These are phyloP conservation scores for Nasturtium officinale DNA, from an alignment of 345 rosid genomes.

Conservation along the genomic window DNA sequence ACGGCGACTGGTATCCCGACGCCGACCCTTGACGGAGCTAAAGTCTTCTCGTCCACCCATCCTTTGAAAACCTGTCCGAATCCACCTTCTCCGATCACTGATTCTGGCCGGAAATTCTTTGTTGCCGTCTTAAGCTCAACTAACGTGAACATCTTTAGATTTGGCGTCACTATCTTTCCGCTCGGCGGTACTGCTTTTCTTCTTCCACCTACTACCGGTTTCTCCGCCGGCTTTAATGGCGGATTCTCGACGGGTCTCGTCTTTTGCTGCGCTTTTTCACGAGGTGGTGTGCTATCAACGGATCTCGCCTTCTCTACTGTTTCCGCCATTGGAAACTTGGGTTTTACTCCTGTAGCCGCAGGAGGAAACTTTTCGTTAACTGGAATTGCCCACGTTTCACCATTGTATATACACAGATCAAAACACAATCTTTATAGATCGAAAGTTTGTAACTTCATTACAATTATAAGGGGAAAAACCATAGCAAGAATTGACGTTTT, in stretches of 20 bases:
- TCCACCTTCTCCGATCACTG: conserved; percentile 86
- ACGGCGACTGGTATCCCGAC: conserved; percentile 83
- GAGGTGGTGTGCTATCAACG: neutral
- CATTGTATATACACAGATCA: neutral
- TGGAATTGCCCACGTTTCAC: conserved; percentile 10
- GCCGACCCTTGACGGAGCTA: conserved; percentile 62
- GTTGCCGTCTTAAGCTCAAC: conserved; percentile 65
- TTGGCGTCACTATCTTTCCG: conserved; percentile 46
- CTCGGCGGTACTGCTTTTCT: conserved; percentile 36
- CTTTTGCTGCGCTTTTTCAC: conserved; percentile 6
- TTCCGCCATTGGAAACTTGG: conserved; percentile 11
- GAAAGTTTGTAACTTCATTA: neutral
- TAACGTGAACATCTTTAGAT: conserved; percentile 60
- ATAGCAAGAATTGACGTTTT: neutral
- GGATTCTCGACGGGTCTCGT: conserved; percentile 23
- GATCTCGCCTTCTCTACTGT: neutral
- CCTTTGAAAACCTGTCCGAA: conserved; percentile 90
- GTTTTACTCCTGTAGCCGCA: conserved; percentile 11
- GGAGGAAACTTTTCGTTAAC: conserved; percentile 31
- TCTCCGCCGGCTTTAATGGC: conserved; percentile 21
- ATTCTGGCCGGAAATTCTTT: conserved; percentile 71
- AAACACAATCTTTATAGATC: neutral
- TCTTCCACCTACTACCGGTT: neutral
- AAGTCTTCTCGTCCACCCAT: conserved; percentile 69
- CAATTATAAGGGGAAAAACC: neutral